Conservation (phyloP, 2,329 filamentous ascomycete genomes). For the Hymenoscyphus occultus region DNA sequence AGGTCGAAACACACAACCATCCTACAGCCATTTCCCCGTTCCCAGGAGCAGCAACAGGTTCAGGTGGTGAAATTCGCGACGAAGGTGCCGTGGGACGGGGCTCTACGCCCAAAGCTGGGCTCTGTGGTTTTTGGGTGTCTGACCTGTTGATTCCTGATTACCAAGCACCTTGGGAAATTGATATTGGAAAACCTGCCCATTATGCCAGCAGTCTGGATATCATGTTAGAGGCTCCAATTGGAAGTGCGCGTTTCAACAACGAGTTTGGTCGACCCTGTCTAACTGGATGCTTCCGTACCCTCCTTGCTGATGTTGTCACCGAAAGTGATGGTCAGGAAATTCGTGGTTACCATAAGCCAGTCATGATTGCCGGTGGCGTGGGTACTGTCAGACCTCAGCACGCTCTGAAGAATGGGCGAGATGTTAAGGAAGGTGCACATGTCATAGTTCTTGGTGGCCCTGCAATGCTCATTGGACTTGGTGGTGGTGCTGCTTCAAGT, state of each 20-base stretch:
- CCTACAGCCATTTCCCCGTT: constrained; percentile 94
- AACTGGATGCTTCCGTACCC: constrained; percentile 85
- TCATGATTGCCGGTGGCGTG: constrained; percentile 95
- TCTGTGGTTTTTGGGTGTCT: constrained; percentile 92
- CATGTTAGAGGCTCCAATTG: constrained; percentile 95
- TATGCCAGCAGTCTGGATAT: constrained; percentile 94
- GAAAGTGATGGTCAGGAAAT: constrained; percentile 61
- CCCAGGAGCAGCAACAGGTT: constrained; percentile 88
- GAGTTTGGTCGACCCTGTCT: constrained; percentile 92
- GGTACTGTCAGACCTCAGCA: constrained; percentile 89
- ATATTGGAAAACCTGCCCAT: constrained; percentile 85
- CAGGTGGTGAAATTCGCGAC: constrained; percentile 92
- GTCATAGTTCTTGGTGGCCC: constrained; percentile 92
- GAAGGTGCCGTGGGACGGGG: constrained; percentile 92
- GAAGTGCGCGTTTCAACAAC: constrained; percentile 94
- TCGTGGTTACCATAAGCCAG: constrained; percentile 95
- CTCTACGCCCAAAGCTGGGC: constrained; percentile 87
- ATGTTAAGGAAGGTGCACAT: constrained; percentile 84
- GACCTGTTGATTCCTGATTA: constrained; percentile 86
- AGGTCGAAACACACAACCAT: constrained; percentile 98
- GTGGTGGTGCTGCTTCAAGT: constrained; percentile 91
- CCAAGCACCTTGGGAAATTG: constrained; percentile 82
- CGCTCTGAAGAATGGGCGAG: constrained; percentile 76
- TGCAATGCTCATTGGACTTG: constrained; percentile 95
- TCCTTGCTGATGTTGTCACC: constrained; percentile 67